phyloP scores from a whole-genome alignment of 257 asterid genomes.

The Primulina tabacum region DNA sequence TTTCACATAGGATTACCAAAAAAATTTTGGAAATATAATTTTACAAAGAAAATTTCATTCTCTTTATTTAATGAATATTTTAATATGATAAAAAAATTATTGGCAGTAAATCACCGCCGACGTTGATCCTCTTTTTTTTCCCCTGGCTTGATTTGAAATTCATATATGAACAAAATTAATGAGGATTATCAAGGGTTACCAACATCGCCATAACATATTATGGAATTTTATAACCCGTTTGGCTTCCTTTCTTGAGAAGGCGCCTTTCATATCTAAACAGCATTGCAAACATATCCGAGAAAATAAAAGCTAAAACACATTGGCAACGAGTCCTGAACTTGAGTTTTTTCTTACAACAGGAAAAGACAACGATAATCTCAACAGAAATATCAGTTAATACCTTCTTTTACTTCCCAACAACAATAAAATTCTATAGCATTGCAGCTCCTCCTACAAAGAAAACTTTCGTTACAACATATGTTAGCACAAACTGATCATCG shows the following conservation, averaged over 20 bases:
- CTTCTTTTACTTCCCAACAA: constrained; percentile 23
- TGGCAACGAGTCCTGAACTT: background rate
- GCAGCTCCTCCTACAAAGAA: background rate
- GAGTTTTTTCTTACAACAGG: background rate
- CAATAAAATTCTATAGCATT: background rate
- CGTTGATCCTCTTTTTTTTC: no score
- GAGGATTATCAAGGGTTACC: background rate
- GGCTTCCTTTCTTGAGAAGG: background rate
- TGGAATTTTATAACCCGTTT: background rate
- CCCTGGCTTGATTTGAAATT: no score
- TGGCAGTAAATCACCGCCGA: no score
- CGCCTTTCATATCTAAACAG: no score
- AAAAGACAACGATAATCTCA: background rate
- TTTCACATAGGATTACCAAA: no score
- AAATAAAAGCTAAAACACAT: no score
- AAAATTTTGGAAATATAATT: no score
- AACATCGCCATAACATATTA: background rate
- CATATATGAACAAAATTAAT: no score
- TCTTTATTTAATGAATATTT: no score
- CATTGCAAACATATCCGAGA: background rate
- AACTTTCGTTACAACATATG: constrained; percentile 31
- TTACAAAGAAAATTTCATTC: no score
- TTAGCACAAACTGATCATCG: constrained; percentile 35
- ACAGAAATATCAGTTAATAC: background rate
- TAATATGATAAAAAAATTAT: no score